Evolutionary conservation across 345 rosid genomes (phyloP), one percentile per base, ranked within the genome.

Genomic region (Cardamine chenopodiifolia): DNA sequence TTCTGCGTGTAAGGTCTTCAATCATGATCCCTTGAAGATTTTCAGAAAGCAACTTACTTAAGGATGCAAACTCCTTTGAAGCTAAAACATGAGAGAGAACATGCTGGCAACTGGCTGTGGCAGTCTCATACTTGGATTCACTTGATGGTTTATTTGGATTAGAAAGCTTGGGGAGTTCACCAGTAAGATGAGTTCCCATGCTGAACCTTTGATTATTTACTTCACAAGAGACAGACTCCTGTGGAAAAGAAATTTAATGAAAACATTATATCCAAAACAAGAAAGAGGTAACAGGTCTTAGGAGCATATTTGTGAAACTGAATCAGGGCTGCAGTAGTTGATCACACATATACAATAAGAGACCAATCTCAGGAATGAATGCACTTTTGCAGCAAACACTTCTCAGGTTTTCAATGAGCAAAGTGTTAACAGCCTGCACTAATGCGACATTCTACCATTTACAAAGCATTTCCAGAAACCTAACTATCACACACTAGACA

Each of bases 11-110:
- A 64, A 95, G 32, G 32, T 75, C 79, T 65, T 86, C 93, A 56
- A 78, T 61, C 82, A 84, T 88, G 73, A 74, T 73, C 60, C 87
- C 98, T 81, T 86, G 82, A 78, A 92, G 82, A 82, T 88, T 87
- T 81, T 89, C 92, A 52, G 76, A 73, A 14, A 95, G 75, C 68
- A 92, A 83, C 82, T 88, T 88, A 78, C 88, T 92, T 19, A 95
- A 75, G 59, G 79, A 86, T 40, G 83, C 80, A 81, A 92, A 95
- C 76, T 89, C 86, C 76, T 88, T 87, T 19, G 99, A 92, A 52
- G 79, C 78, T 64, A 92, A 53, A 55, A 89, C 86, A 49, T 84
- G 78, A 71, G 81, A 83, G 70, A 95, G 85, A 78, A 85, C 89
- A 74, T 63, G 80, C 78, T 75, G 91, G 80, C 94, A 90, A 82